These are phyloP conservation scores for Zygosaccharomyces bisporus DNA, from an alignment of 805 yeast species.

Conservation along the genomic window DNA sequence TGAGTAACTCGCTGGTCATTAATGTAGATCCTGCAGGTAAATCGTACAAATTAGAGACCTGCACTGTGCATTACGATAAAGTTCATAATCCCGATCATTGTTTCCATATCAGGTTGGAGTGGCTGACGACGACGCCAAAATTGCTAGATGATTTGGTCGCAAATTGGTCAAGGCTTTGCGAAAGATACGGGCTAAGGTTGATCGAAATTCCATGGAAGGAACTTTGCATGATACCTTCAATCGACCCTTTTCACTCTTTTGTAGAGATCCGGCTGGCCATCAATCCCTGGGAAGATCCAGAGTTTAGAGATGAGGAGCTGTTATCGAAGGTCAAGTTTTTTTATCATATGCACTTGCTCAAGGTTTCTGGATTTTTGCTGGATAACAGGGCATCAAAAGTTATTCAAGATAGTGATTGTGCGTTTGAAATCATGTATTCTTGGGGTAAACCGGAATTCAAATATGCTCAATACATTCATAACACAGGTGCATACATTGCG, in stretches of 20 bases:
- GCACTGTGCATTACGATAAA: slow-evolving; percentile 83
- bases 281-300: slow-evolving; percentile 67
- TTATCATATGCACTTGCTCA: slow-evolving; percentile 73
- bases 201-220: slow-evolving; percentile 94
- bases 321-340: slow-evolving; percentile 55
- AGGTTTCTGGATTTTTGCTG: slow-evolving; percentile 66
- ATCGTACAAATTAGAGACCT: slow-evolving; percentile 73
- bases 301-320: slow-evolving; percentile 43
- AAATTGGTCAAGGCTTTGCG: slow-evolving; percentile 78
- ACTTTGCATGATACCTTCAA: slow-evolving; percentile 65
- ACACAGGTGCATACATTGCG: slow-evolving; percentile 83
- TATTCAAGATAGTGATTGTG: slow-evolving; percentile 45
- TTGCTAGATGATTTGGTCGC: slow-evolving; percentile 73
- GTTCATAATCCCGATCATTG: slow-evolving; percentile 95
- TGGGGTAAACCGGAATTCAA: slow-evolving; percentile 88
- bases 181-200: slow-evolving; percentile 71
- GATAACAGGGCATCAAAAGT: slow-evolving; percentile 75
- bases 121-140: slow-evolving; percentile 89
- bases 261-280: slow-evolving; percentile 62
- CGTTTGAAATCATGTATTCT: slow-evolving; percentile 70
- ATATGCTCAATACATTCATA: slow-evolving; percentile 85
- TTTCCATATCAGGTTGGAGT: slow-evolving; percentile 84
- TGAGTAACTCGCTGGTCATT: slow-evolving; percentile 62
- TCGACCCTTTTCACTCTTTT: slow-evolving; percentile 86
- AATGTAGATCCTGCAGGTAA: slow-evolving; percentile 71